Evolutionary conservation across 768 basidiomycete species (phyloP).

Genomic region (Dioszegia aurantiaca): DNA sequence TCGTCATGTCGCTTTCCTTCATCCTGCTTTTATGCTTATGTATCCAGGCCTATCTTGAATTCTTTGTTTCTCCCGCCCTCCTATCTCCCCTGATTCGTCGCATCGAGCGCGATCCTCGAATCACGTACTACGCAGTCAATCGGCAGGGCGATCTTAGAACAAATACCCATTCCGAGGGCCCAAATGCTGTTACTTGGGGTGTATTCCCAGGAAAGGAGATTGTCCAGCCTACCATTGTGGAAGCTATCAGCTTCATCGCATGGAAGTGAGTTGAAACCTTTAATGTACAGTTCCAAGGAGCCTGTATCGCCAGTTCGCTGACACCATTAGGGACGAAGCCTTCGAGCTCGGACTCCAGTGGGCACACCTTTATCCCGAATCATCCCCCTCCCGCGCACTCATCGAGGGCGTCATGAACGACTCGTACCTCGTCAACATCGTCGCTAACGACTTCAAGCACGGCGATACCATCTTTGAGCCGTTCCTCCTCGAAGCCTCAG

Average conservation of each 20-base stretch:
- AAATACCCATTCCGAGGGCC: slow-evolving; percentile 90
- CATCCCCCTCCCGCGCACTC: slow-evolving; percentile 69
- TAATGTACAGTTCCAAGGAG: too few species aligned
- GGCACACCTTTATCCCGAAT: slow-evolving; percentile 79
- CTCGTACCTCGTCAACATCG: slow-evolving; percentile 85
- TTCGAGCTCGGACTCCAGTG: slow-evolving; percentile 88
- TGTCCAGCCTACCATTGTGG: slow-evolving; percentile 83
- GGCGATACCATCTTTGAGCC: slow-evolving; percentile 79
- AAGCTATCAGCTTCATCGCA: slow-evolving; percentile 96
- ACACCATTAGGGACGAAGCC: slow-evolving; percentile 68
- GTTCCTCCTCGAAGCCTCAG: slow-evolving; percentile 56
- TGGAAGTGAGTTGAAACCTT: slow-evolving; percentile 76
- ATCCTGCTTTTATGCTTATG: background rate
- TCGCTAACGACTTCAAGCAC: slow-evolving; percentile 92
- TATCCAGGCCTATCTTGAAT: slow-evolving; percentile 84
- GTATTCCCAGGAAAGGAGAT: slow-evolving; percentile 97
- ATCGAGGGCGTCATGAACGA: slow-evolving; percentile 76
- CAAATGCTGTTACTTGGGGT: slow-evolving; percentile 98
- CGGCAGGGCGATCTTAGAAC: slow-evolving; percentile 89
- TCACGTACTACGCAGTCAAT: slow-evolving; percentile 98
- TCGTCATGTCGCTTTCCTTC: background rate
- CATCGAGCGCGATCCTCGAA: slow-evolving; percentile 79
- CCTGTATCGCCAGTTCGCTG: slow-evolving; percentile 5
- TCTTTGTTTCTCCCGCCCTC: slow-evolving; percentile 77
- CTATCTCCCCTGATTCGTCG: slow-evolving; percentile 69